phyloP scores from a whole-genome alignment of 1,284 basidiomycete species.

The Trametes hirsuta region DNA sequence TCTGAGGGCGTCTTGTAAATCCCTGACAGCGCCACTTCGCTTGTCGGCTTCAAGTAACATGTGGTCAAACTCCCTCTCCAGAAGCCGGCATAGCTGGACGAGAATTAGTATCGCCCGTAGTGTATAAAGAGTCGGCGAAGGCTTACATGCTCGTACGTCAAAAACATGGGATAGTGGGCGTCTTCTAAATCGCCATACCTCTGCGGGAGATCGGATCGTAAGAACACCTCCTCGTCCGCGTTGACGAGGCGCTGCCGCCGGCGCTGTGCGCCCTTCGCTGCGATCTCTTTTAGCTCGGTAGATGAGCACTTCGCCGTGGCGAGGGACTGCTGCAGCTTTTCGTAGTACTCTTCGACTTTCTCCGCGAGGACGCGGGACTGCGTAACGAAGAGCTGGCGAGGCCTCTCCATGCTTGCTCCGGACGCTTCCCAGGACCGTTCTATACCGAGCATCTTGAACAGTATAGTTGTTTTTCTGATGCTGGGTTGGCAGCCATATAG shows the following conservation, averaged over 20 bases:
- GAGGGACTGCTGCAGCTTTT: slow-evolving; percentile 53
- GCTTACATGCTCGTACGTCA: slow-evolving; percentile 63
- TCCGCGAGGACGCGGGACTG: slow-evolving; percentile 65
- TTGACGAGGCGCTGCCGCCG: slow-evolving; percentile 46
- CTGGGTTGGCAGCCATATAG: neutral
- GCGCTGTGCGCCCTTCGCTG: slow-evolving; percentile 27
- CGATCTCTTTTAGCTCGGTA: slow-evolving; percentile 39
- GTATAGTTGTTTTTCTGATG: slow-evolving; percentile 71
- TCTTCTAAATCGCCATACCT: slow-evolving; percentile 62
- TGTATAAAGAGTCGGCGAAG: no score
- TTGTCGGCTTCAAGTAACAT: neutral
- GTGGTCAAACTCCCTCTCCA: slow-evolving; percentile 43
- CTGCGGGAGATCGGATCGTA: slow-evolving; percentile 51
- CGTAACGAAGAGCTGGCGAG: slow-evolving; percentile 74
- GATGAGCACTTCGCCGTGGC: slow-evolving; percentile 42
- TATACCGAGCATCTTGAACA: slow-evolving; percentile 73
- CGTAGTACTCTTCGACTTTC: slow-evolving; percentile 70
- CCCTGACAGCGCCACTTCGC: neutral
- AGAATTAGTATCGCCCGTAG: neutral
- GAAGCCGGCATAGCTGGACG: slow-evolving; percentile 44
- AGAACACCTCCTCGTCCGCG: slow-evolving; percentile 50
- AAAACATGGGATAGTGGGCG: slow-evolving; percentile 70
- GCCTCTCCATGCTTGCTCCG: slow-evolving; percentile 33
- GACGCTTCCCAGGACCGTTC: slow-evolving; percentile 52
- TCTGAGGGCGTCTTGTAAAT: neutral